phyloP scores from a whole-genome alignment of 2,329 filamentous ascomycete genomes.

The Aspergillus quadrilineatus region DNA sequence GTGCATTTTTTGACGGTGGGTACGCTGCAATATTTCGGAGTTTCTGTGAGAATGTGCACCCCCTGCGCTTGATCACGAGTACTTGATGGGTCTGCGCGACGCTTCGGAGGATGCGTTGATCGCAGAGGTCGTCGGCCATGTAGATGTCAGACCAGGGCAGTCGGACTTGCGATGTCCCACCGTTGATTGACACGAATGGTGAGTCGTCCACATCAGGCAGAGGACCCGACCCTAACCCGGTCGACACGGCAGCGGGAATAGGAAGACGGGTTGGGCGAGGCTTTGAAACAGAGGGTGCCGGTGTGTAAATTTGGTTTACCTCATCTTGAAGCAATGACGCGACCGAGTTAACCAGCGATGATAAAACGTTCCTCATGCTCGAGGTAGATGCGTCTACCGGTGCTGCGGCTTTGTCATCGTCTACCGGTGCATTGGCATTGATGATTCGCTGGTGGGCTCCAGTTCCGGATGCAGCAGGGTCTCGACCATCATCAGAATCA shows the following conservation, averaged over 20 bases:
- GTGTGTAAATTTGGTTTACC: constrained; percentile 29
- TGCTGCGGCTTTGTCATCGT: constrained; percentile 27
- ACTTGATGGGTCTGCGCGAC: constrained; percentile 65
- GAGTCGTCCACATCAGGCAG: constrained; percentile 66
- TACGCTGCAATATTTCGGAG: constrained; percentile 80
- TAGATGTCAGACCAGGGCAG: constrained; percentile 71
- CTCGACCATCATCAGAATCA: constrained; percentile 31
- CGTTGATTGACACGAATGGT: constrained; percentile 27
- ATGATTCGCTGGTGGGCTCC: constrained; percentile 21
- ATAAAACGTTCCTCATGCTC: constrained; percentile 42
- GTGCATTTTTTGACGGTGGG: constrained; percentile 56
- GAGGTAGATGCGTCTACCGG: constrained; percentile 31
- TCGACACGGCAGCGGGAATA: constrained; percentile 51
- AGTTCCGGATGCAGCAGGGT: constrained; percentile 25
- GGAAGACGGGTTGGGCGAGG: constrained; percentile 38
- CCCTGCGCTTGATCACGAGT: constrained; percentile 77
- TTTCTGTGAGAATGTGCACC: constrained; percentile 82
- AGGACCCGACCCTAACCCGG: constrained; percentile 61
- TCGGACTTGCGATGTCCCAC: constrained; percentile 44
- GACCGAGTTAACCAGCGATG: constrained; percentile 51
- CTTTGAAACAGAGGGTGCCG: constrained; percentile 31
- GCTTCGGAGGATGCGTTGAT: constrained; percentile 53
- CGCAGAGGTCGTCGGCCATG: constrained; percentile 67
- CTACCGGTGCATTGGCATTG: constrained; percentile 22
- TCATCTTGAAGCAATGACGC: constrained; percentile 51